Percentiles rank a stretch among this genome's conserved stretches.
These are phyloP conservation scores for Phyllosticta paracitricarpa DNA, from an alignment of 2,329 filamentous ascomycete species.

Conservation along the genomic window DNA sequence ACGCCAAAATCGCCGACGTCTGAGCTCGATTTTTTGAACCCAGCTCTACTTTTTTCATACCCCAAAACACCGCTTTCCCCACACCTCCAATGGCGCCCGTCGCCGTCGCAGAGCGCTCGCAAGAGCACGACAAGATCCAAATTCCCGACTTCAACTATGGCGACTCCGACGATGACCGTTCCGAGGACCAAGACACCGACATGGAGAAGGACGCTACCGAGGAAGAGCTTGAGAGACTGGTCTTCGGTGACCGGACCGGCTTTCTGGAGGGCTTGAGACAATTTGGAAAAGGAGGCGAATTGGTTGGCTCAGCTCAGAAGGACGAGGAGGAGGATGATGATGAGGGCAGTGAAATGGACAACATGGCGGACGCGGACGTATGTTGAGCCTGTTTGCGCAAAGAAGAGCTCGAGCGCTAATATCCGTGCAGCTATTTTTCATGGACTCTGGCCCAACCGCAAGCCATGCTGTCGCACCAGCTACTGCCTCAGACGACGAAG, in stretches of 20 bases:
- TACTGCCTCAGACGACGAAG: constrained; percentile 31
- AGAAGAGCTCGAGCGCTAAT: not conserved
- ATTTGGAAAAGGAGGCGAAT: constrained; percentile 34
- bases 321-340: constrained; percentile 39
- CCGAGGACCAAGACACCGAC: constrained; percentile 1
- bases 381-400: not conserved
- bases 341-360: constrained; percentile 43
- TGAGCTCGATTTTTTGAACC: constrained; percentile 7
- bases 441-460: constrained; percentile 55
- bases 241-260: constrained; percentile 77
- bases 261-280: constrained; percentile 66
- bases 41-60: not conserved
- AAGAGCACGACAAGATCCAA: not conserved
- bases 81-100: constrained; percentile 6
- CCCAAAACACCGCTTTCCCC: not conserved
- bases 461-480: constrained; percentile 31
- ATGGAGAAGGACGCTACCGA: constrained; percentile 71
- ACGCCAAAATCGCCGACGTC: not conserved
- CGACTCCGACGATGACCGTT: not conserved
- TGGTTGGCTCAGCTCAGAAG: constrained; percentile 15
- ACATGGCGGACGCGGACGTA: constrained; percentile 64
- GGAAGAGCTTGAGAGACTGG: constrained; percentile 73
- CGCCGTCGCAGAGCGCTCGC: constrained; percentile 1
- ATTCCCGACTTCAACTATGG: constrained; percentile 1
- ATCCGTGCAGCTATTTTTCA: constrained; percentile 57